phyloP scores from a whole-genome alignment of 306 rosid species.

The Corylus avellana region DNA sequence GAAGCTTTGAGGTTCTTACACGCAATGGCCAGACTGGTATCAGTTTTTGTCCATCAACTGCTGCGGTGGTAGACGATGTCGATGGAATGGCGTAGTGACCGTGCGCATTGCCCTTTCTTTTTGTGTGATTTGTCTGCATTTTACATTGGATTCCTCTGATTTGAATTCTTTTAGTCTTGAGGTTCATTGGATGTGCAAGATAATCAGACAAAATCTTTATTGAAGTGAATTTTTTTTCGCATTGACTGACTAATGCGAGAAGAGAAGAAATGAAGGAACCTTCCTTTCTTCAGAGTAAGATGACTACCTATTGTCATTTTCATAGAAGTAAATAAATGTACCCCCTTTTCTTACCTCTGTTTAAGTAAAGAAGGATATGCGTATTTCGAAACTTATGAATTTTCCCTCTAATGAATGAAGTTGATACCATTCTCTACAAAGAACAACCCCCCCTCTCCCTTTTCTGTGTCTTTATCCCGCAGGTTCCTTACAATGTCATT shows the following conservation, averaged over 20 bases:
- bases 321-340: no score
- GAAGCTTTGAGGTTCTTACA: constrained; percentile 60
- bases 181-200: constrained; percentile 5
- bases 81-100: background rate
- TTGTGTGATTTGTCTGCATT: constrained; percentile 1
- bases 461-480: background rate
- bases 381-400: background rate
- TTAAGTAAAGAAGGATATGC: background rate
- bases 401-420: background rate
- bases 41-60: constrained; percentile 16
- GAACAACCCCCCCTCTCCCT: background rate
- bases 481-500: background rate
- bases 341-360: no score
- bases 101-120: background rate
- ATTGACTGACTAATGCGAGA: background rate
- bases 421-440: background rate
- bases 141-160: constrained; percentile 12
- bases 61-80: background rate
- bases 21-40: constrained; percentile 46
- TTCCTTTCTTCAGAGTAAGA: background rate
- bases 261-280: background rate
- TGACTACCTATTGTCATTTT: background rate
- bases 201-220: constrained; percentile 2
- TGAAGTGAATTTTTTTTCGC: constrained; percentile 11
- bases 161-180: constrained; percentile 1